Evolutionary conservation across 164 flowering plant species (phyloP).

Genomic region (Dillenia suffruticosa): DNA sequence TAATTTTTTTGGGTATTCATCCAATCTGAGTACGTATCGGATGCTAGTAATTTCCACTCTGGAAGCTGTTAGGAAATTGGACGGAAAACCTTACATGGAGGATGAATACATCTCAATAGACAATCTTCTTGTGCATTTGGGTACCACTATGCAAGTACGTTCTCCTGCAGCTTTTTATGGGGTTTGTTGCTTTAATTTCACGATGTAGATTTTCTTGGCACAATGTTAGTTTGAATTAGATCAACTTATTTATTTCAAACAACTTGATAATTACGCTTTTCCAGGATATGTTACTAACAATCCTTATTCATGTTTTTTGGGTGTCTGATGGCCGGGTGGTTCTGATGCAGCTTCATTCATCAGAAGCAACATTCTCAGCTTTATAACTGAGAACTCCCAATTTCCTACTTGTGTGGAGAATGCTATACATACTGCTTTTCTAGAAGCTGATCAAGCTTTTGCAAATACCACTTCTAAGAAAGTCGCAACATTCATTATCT

Average conservation of each 20-base stretch:
- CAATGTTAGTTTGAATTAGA: background rate
- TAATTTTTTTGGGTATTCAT: background rate
- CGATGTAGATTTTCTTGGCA: too few relatives aligned
- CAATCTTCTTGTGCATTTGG: slow-evolving; percentile 59
- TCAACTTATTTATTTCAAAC: too few relatives aligned
- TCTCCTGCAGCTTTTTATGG: slow-evolving; percentile 90
- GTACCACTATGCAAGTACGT: slow-evolving; percentile 36
- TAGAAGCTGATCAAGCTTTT: slow-evolving; percentile 78
- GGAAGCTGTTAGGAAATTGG: slow-evolving; percentile 93
- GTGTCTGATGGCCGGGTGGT: slow-evolving; percentile 99
- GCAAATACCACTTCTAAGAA: slow-evolving; percentile 44
- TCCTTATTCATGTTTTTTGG: slow-evolving; percentile 23
- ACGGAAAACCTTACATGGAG: slow-evolving; percentile 82
- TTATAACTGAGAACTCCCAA: slow-evolving; percentile 62
- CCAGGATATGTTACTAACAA: too few relatives aligned
- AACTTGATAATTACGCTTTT: too few relatives aligned
- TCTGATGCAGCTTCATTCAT: slow-evolving; percentile 75
- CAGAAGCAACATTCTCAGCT: slow-evolving; percentile 61
- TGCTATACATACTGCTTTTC: slow-evolving; percentile 77
- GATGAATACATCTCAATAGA: slow-evolving; percentile 85
- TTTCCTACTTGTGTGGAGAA: slow-evolving; percentile 60
- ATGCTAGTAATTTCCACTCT: slow-evolving; percentile 49
- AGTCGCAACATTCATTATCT: too few relatives aligned
- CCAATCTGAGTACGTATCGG: slow-evolving; percentile 36
- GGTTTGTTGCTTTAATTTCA: slow-evolving; percentile 36